phyloP scores from a whole-genome alignment of 345 rosid genomes.

The Moringa oleifera region DNA sequence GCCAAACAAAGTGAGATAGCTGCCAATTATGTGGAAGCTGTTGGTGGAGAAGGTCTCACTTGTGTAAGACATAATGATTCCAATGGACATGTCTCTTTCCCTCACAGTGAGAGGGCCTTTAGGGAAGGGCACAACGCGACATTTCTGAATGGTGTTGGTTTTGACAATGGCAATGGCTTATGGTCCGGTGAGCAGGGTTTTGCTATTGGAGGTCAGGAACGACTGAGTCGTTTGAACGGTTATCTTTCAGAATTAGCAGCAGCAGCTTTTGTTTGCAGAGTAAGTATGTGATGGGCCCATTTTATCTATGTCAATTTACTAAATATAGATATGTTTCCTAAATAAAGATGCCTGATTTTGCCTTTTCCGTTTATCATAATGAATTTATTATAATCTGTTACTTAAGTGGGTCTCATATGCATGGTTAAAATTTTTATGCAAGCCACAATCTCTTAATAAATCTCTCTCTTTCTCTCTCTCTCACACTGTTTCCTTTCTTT shows the following conservation, averaged over 20 bases:
- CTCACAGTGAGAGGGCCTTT: constrained; percentile 36
- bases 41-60: constrained; percentile 44
- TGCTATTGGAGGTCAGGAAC: constrained; percentile 93
- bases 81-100: constrained; percentile 32
- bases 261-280: constrained; percentile 94
- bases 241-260: constrained; percentile 92
- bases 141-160: constrained; percentile 89
- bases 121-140: constrained; percentile 33
- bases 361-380: not conserved
- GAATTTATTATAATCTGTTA: not conserved
- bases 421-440: too few relatives aligned
- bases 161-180: constrained; percentile 72
- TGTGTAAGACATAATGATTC: constrained; percentile 34
- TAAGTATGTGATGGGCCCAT: constrained; percentile 25
- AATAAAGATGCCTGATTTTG: not conserved
- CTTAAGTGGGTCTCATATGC: not conserved
- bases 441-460: too few relatives aligned
- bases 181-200: constrained; percentile 91
- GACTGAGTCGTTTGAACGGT: constrained; percentile 66
- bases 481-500: not conserved
- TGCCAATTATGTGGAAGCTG: constrained; percentile 86
- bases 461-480: not conserved
- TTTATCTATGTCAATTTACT: not conserved
- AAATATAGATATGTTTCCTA: not conserved
- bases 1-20: constrained; percentile 91